phyloP scores from a whole-genome alignment of 2,329 filamentous ascomycete genomes.

The Phialophora expanda region DNA sequence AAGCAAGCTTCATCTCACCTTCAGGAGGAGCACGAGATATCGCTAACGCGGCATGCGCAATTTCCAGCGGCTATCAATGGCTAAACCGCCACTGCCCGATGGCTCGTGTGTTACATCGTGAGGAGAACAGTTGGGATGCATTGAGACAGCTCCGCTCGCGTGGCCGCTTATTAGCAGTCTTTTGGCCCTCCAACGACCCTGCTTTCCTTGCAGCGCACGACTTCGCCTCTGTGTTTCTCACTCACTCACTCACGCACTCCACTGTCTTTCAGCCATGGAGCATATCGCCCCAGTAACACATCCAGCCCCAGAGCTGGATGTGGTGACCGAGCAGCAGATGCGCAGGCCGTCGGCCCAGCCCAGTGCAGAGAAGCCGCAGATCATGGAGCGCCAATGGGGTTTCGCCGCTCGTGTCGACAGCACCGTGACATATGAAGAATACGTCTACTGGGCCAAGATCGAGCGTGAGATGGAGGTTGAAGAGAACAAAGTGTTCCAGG shows the following conservation, averaged over 20 bases:
- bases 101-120: slow-evolving; percentile 28
- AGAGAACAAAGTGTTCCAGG: slow-evolving; percentile 35
- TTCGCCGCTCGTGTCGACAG: slow-evolving; percentile 39
- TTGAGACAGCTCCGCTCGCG: slow-evolving; percentile 13
- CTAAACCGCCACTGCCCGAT: slow-evolving; percentile 9
- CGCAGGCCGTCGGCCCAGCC: slow-evolving; percentile 25
- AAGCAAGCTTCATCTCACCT: slow-evolving; percentile 19
- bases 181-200: slow-evolving; percentile 17
- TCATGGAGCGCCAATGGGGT: slow-evolving; percentile 39
- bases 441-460: slow-evolving; percentile 47
- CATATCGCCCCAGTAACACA: slow-evolving; percentile 31
- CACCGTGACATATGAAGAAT: slow-evolving; percentile 46
- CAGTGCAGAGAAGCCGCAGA: slow-evolving; percentile 26
- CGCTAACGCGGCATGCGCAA: slow-evolving; percentile 25
- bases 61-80: slow-evolving; percentile 26
- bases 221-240: slow-evolving; percentile 23
- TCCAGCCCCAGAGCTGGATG: slow-evolving; percentile 33
- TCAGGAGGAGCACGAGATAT: slow-evolving; percentile 24
- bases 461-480: slow-evolving; percentile 44
- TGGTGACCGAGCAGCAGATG: slow-evolving; percentile 34
- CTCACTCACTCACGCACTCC: slow-evolving; percentile 11
- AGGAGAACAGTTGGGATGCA: slow-evolving; percentile 17
- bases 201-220: slow-evolving; percentile 20
- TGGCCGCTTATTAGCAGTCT: slow-evolving; percentile 20
- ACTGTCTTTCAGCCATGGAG: slow-evolving; percentile 28